Evolutionary conservation across 2,329 filamentous ascomycete genomes (phyloP).

Genomic region (Beauveria brongniartii): DNA sequence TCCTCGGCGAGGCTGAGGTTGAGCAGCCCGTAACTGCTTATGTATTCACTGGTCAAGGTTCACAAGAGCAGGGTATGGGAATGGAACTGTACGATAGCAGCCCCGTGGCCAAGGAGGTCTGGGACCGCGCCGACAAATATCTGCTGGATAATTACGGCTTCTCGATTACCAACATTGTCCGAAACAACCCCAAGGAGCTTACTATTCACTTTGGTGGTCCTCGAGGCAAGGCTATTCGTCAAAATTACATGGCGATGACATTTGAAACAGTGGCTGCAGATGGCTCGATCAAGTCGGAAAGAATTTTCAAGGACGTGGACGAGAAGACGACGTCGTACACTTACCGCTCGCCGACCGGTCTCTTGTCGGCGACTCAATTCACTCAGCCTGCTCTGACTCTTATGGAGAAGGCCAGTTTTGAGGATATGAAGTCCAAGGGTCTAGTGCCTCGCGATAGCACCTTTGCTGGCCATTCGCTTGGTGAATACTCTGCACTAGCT

Average conservation of each 20-base stretch:
- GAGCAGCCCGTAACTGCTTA: slow-evolving; percentile 96
- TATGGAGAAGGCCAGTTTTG: slow-evolving; percentile 99
- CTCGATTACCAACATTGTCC: slow-evolving; percentile 96
- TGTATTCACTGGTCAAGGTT: slow-evolving; percentile 96
- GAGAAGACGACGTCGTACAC: slow-evolving; percentile 94
- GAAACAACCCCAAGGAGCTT: slow-evolving; percentile 98
- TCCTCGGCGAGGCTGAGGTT: slow-evolving; percentile 91
- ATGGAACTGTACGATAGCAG: slow-evolving; percentile 98
- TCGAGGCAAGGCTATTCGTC: slow-evolving; percentile 90
- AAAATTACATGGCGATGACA: slow-evolving; percentile 99
- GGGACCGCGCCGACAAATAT: slow-evolving; percentile 96
- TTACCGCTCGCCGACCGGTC: slow-evolving; percentile 87
- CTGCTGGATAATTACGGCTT: slow-evolving; percentile 99
- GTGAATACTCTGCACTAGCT: slow-evolving; percentile 95
- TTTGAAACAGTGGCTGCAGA: slow-evolving; percentile 96
- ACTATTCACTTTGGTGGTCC: slow-evolving; percentile 97
- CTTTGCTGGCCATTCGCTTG: slow-evolving; percentile 94
- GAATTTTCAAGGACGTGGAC: slow-evolving; percentile 97
- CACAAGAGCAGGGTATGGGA: slow-evolving; percentile 98
- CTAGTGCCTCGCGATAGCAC: slow-evolving; percentile 93
- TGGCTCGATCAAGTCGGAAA: slow-evolving; percentile 92
- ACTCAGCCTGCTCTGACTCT: slow-evolving; percentile 94
- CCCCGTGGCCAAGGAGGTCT: slow-evolving; percentile 89
- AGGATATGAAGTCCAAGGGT: slow-evolving; percentile 97
- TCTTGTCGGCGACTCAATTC: slow-evolving; percentile 96